Evolutionary conservation across 2,329 filamentous ascomycete genomes (phyloP).

Genomic region (Mollisia scopiformis): DNA sequence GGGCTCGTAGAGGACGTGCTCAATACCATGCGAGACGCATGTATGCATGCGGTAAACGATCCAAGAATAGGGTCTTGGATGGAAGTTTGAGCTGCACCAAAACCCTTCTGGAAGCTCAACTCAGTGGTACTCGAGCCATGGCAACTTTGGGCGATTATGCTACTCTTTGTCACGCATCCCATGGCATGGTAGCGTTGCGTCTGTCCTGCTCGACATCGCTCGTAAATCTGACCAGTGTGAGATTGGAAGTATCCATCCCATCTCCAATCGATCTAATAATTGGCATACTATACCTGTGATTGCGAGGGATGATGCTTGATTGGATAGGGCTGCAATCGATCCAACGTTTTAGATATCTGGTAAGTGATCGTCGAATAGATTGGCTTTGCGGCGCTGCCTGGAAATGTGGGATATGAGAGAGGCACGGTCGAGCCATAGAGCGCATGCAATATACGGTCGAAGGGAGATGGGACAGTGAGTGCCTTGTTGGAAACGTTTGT

Average conservation of each 20-base stretch:
- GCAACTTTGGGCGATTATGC: neutral
- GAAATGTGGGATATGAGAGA: neutral
- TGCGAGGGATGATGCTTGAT: neutral
- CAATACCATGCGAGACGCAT: neutral
- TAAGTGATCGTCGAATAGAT: neutral
- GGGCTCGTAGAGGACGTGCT: neutral
- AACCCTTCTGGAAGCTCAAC: neutral
- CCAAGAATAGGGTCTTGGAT: neutral
- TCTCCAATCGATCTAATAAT: neutral
- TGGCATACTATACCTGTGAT: neutral
- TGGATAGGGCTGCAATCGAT: neutral
- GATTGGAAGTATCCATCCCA: neutral
- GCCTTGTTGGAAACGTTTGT: neutral
- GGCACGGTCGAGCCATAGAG: neutral
- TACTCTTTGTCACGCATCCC: neutral
- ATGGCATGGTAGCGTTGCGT: neutral
- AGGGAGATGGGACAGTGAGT: neutral
- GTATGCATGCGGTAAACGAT: neutral
- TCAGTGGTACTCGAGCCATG: neutral
- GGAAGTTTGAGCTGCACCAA: neutral
- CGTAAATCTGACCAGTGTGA: neutral
- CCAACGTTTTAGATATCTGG: neutral
- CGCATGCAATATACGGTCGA: neutral
- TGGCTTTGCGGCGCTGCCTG: neutral
- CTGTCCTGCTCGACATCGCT: too few relatives aligned